phyloP scores from a whole-genome alignment of 2,329 filamentous ascomycete genomes.

The Sphaceloma murrayae region DNA sequence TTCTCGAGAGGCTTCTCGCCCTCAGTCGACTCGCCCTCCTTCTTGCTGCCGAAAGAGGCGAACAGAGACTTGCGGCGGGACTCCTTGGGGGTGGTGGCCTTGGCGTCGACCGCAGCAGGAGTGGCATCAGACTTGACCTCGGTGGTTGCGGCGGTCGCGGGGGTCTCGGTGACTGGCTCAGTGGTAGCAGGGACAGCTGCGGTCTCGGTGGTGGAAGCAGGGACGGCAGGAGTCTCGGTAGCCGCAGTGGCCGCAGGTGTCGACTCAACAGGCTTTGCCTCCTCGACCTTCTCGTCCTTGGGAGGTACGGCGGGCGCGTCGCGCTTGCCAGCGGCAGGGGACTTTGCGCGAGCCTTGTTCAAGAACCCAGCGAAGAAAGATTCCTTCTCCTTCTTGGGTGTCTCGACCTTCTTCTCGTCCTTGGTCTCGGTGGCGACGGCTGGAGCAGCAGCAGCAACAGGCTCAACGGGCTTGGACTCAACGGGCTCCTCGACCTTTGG shows the following conservation, averaged over 20 bases:
- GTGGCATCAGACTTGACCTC: slow-evolving; percentile 9
- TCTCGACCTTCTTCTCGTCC: slow-evolving; percentile 17
- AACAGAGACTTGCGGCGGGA: slow-evolving; percentile 21
- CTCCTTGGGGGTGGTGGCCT: slow-evolving; percentile 19
- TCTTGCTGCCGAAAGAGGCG: slow-evolving; percentile 19
- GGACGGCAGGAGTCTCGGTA: slow-evolving; percentile 12
- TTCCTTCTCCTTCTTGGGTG: slow-evolving; percentile 19
- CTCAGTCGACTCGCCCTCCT: slow-evolving; percentile 23
- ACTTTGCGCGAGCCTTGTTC: slow-evolving; percentile 20
- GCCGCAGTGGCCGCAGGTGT: too few relatives aligned
- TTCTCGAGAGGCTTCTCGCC: slow-evolving; percentile 23
- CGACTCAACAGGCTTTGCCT: too few relatives aligned
- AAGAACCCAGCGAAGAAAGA: slow-evolving; percentile 20
- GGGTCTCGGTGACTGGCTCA: neutral
- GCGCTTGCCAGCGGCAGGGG: slow-evolving; percentile 18
- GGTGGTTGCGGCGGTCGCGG: neutral
- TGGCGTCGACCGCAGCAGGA: slow-evolving; percentile 22
- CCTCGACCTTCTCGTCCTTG: slow-evolving; percentile 7
- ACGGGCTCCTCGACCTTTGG: slow-evolving; percentile 27
- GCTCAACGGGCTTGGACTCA: slow-evolving; percentile 25
- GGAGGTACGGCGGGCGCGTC: too few relatives aligned
- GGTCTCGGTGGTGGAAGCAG: slow-evolving; percentile 7
- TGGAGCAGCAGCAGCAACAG: slow-evolving; percentile 21
- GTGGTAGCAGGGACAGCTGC: slow-evolving; percentile 3
- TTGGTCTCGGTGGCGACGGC: slow-evolving; percentile 20